Evolutionary conservation across 1,284 basidiomycete genomes (phyloP), one percentile per base, ranked within the genome.

Genomic region (Leccinum subrobustum): DNA sequence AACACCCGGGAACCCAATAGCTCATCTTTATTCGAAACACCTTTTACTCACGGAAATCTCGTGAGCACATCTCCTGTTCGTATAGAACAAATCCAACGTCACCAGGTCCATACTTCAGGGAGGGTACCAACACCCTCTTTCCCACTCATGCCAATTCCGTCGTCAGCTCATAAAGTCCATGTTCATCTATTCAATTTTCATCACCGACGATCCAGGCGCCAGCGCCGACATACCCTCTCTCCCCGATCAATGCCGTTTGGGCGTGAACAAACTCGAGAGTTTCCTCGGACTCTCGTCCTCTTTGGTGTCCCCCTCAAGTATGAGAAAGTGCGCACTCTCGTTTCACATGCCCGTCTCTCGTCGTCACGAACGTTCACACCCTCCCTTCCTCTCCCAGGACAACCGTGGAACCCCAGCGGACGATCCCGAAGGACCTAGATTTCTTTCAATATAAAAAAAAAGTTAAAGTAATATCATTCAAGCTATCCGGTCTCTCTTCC

Each of bases 111-210:
- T 96, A 67, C 84, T 97, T 20, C 93, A 96, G 74, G 95, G 95
- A 62, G 95, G 95, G 42, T 96, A 96, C 78, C 88, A 93, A 64
- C 93, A 96, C 76, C 91, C 94, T 5, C 83, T 93, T 61, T 84
- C 93, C 14, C 88, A 95, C 48, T 83, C 86, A 77, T 95, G 92
- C 86, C 95, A 97, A 77, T 81, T 83, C 53, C 82, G 85, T 59
- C 83, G 88, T 60, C 82, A 82, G 59, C 83, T 96, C 68, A 89
- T 87, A 37, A 96, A 95, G 76, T 85, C 85, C 62, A 96, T 96
- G 95, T 83, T 98, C 76, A 97, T 97, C 91, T 98, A 97, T 76
- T 95, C 95, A 11, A 95, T 98, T 71, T 97, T 98, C 75, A 92
- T 98, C 70, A 94, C 94, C 18, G 95, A 97, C 75, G 92, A 96